Percentiles rank a stretch among this genome's conserved stretches.
These are phyloP conservation scores for Leccinum boreale DNA, from an alignment of 768 basidiomycete species.

Conservation along the genomic window DNA sequence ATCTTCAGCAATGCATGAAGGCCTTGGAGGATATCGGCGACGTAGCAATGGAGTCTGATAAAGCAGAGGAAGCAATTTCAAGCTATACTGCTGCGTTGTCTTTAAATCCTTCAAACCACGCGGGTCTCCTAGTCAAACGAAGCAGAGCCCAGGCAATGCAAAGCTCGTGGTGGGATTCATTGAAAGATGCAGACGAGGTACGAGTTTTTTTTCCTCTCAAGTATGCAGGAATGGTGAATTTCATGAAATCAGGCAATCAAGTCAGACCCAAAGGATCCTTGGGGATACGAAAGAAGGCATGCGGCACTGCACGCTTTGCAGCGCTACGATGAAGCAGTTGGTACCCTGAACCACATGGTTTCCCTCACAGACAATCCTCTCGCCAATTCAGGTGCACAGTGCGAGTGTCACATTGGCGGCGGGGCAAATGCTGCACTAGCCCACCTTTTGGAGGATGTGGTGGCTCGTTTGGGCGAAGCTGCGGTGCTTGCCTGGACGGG, in stretches of 20 bases:
- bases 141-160: background rate
- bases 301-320: background rate
- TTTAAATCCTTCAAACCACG: background rate
- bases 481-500: conserved; percentile 11
- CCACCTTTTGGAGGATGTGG: conserved; percentile 11
- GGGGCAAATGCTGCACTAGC: conserved; percentile 1
- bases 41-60: background rate
- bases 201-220: no score
- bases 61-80: background rate
- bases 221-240: background rate
- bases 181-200: conserved; percentile 16
- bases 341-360: background rate
- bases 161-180: conserved; percentile 2
- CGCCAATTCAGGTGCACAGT: background rate
- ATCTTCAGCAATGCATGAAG: background rate
- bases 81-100: conserved; percentile 1
- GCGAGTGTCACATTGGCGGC: conserved; percentile 4
- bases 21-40: background rate
- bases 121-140: conserved; percentile 5
- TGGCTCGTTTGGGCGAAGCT: conserved; percentile 1
- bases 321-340: background rate
- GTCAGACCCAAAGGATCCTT: background rate
- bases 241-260: background rate
- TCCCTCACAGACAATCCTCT: background rate
- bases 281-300: conserved; percentile 4